Evolutionary conservation across 1,284 basidiomycete species (phyloP).

Genomic region (Cronartium quercuum): DNA sequence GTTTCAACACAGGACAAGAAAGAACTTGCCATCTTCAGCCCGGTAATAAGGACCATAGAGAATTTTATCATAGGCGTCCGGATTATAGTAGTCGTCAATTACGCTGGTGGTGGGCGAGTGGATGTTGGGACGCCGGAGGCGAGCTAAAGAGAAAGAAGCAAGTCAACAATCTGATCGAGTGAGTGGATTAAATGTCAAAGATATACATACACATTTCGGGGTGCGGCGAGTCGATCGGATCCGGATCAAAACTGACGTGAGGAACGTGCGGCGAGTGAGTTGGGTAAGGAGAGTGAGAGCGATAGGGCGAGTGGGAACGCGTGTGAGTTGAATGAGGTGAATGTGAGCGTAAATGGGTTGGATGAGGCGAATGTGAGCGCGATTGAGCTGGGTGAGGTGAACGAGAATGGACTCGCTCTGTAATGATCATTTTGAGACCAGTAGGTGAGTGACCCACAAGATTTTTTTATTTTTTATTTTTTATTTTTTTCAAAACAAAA

Average conservation of each 20-base stretch:
- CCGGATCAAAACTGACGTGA: background rate
- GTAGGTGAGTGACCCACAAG: no score
- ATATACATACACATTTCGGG: background rate
- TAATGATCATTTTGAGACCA: no score
- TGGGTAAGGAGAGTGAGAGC: background rate
- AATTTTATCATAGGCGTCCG: slow-evolving; percentile 34
- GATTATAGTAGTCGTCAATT: slow-evolving; percentile 30
- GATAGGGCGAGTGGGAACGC: background rate
- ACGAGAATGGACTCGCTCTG: background rate
- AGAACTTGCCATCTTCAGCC: slow-evolving; percentile 31
- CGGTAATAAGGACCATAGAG: slow-evolving; percentile 35
- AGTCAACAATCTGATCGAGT: background rate
- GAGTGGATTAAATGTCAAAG: background rate
- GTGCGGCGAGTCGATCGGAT: background rate
- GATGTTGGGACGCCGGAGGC: background rate
- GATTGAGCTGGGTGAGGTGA: slow-evolving; percentile 1
- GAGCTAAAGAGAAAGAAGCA: background rate
- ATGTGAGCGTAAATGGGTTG: slow-evolving; percentile 61
- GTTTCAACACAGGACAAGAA: background rate
- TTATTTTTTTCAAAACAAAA: no score
- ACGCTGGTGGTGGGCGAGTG: slow-evolving; percentile 5
- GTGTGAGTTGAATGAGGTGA: slow-evolving; percentile 46
- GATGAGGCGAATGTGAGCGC: slow-evolving; percentile 50
- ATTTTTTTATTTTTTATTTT: no score
- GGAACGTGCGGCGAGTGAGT: background rate